A percentile compares a stretch with the other conserved stretches of the same genome.
phyloP scores from a whole-genome alignment of 108 stramenopile species.

The Cyclostephanos invisitatus region DNA sequence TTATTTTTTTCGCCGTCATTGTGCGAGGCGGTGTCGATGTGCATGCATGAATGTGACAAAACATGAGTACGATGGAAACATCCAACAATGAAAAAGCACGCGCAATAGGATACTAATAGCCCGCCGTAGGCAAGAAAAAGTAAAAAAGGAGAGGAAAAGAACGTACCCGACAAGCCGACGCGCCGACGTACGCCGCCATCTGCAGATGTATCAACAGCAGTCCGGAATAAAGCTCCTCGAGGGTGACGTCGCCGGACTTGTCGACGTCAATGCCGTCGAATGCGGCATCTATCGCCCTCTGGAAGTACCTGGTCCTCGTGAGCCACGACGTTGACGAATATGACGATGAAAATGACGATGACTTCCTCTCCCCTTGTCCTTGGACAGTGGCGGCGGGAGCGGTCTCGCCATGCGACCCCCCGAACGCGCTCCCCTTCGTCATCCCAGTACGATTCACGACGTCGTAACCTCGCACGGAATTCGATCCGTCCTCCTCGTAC shows the following conservation, averaged over 20 bases:
- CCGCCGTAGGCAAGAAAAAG: neutral
- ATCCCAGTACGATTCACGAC: neutral
- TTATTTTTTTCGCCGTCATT: too few species aligned
- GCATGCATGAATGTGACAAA: neutral
- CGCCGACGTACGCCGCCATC: conserved; percentile 72
- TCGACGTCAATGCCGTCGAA: conserved; percentile 76
- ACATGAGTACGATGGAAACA: neutral
- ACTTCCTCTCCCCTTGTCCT: neutral
- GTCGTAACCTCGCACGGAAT: neutral
- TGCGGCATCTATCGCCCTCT: conserved; percentile 47
- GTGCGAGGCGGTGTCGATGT: too few species aligned
- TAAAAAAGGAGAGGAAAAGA: too few species aligned
- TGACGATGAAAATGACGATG: neutral
- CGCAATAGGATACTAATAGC: too few species aligned
- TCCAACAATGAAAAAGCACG: neutral
- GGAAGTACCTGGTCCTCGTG: conserved; percentile 54
- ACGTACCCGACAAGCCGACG: conserved; percentile 76
- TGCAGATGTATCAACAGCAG: conserved; percentile 81
- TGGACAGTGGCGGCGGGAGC: too few species aligned
- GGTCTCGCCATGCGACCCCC: too few species aligned
- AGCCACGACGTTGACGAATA: conserved; percentile 18
- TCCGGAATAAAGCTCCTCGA: conserved; percentile 78
- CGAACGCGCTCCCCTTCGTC: neutral
- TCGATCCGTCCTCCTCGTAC: conserved; percentile 13
- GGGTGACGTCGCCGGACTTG: conserved; percentile 63